Conservation (phyloP, 148 eudicot genomes). For the Nepenthes gracilis region DNA sequence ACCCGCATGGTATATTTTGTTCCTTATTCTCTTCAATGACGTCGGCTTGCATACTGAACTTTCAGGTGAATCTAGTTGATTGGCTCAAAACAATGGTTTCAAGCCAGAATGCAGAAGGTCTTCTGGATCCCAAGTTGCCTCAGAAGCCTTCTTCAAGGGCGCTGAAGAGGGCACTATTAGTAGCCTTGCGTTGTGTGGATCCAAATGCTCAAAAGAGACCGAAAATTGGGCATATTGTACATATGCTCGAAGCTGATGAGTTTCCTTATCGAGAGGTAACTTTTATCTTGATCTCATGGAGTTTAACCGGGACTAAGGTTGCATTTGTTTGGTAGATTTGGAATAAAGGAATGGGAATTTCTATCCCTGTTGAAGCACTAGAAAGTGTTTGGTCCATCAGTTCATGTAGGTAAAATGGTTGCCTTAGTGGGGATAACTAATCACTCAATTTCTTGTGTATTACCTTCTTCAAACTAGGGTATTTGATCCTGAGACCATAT, state of each 20-base stretch:
- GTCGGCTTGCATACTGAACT: not conserved
- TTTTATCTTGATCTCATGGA: not conserved
- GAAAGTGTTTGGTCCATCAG: not conserved
- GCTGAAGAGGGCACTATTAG: conserved; percentile 42
- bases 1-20: not conserved
- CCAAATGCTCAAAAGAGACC: conserved; percentile 59
- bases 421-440: too few species aligned
- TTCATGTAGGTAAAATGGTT: not conserved
- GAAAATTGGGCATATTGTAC: conserved; percentile 61
- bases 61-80: conserved; percentile 64
- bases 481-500: too few species aligned
- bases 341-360: not conserved
- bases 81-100: conserved; percentile 67
- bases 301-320: not conserved
- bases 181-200: conserved; percentile 64
- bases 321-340: not conserved
- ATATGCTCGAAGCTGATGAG: conserved; percentile 66
- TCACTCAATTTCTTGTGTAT: not conserved
- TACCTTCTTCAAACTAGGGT: too few species aligned
- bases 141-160: conserved; percentile 48
- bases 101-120: conserved; percentile 47
- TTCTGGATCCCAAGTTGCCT: conserved; percentile 55
- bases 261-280: conserved; percentile 43
- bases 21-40: not conserved
- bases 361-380: not conserved